Conservation (phyloP, 306 rosid species). For the Vigna hirtella region DNA sequence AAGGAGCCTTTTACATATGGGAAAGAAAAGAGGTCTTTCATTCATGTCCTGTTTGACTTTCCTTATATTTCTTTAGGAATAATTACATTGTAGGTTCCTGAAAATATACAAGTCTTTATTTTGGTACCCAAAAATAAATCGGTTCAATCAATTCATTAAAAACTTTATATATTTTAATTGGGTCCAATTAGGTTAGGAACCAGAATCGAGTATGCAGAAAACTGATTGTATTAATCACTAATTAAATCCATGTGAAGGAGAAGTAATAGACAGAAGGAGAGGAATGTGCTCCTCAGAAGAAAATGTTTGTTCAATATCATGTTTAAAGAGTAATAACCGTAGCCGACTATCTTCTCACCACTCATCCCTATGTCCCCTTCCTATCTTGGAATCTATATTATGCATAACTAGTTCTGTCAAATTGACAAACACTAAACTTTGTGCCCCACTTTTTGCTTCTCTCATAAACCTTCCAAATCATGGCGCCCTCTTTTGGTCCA, state of each 20-base stretch:
- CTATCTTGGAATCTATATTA: background rate
- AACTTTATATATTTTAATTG: slow-evolving; percentile 10
- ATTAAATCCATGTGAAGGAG: background rate
- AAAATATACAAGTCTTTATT: slow-evolving; percentile 31
- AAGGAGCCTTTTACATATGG: slow-evolving; percentile 96
- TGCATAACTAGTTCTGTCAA: background rate
- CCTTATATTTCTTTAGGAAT: slow-evolving; percentile 27
- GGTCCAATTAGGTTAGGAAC: slow-evolving; percentile 17
- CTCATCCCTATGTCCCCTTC: background rate
- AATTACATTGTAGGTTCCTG: slow-evolving; percentile 20
- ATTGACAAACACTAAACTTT: background rate
- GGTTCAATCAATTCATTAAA: background rate
- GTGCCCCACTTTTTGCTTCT: background rate
- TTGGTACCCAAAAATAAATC: background rate
- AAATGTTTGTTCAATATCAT: background rate
- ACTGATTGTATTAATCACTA: background rate
- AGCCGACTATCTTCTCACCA: background rate
- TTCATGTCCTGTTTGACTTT: slow-evolving; percentile 40
- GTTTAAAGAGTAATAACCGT: background rate
- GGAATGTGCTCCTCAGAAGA: background rate
- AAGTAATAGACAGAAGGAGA: background rate
- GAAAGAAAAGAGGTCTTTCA: slow-evolving; percentile 72
- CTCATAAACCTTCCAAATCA: background rate
- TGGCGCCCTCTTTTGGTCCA: background rate
- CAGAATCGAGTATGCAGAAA: background rate